These are phyloP conservation scores for Aristolochia contorta DNA, from an alignment of 164 flowering plant species.

Conservation along the genomic window DNA sequence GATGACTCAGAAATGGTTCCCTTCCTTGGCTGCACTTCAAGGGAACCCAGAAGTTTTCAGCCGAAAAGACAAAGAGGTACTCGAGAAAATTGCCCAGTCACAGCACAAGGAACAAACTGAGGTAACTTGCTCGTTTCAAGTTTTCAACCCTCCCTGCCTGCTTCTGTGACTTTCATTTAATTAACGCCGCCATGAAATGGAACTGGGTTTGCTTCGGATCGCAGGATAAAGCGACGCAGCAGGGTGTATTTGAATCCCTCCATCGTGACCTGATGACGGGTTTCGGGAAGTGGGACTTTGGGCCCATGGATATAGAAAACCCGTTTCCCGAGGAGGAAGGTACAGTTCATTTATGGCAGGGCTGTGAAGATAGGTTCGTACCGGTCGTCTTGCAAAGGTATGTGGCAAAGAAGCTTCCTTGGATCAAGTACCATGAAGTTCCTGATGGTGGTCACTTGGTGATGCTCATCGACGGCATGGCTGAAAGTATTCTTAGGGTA, in stretches of 20 bases:
- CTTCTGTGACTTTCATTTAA: neutral
- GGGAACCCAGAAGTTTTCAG: slow-evolving; percentile 15
- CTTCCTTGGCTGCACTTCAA: slow-evolving; percentile 12
- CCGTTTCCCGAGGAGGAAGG: slow-evolving; percentile 56
- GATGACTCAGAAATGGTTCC: slow-evolving; percentile 36
- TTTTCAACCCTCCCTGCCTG: neutral
- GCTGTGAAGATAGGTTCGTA: slow-evolving; percentile 52
- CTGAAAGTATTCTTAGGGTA: slow-evolving; percentile 41
- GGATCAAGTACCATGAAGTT: slow-evolving; percentile 65
- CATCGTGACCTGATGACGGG: slow-evolving; percentile 50
- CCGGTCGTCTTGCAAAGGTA: slow-evolving; percentile 40
- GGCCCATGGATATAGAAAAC: slow-evolving; percentile 49
- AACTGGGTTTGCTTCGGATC: neutral
- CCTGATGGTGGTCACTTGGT: slow-evolving; percentile 36
- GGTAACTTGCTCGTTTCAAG: too few relatives aligned
- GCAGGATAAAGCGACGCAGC: slow-evolving; percentile 14
- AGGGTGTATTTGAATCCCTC: slow-evolving; percentile 44
- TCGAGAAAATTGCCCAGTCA: neutral
- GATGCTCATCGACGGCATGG: slow-evolving; percentile 7
- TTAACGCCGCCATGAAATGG: neutral
- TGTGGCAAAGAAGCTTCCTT: slow-evolving; percentile 46
- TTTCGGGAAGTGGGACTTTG: slow-evolving; percentile 66
- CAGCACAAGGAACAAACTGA: neutral
- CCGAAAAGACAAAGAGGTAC: slow-evolving; percentile 13
- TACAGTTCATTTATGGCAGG: slow-evolving; percentile 75